Conservation (phyloP, 2,329 filamentous ascomycete species). For the Aspergillus sp. region DNA sequence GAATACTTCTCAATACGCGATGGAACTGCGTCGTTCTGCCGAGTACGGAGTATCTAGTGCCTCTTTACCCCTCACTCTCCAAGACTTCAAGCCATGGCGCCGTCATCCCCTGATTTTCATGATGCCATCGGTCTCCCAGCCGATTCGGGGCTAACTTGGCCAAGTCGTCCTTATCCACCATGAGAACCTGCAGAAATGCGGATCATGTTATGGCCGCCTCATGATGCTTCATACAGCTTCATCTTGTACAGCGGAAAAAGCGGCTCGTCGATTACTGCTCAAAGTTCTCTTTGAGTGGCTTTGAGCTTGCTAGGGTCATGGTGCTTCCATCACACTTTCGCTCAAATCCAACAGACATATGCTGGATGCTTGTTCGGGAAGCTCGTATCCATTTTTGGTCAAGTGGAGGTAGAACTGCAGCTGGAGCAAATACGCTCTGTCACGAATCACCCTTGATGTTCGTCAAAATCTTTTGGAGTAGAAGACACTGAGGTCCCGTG, state of each 20-base stretch:
- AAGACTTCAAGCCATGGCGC: neutral
- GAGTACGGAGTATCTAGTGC: neutral
- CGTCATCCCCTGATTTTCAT: constrained; percentile 6
- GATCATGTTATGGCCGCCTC: constrained; percentile 2
- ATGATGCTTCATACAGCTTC: neutral
- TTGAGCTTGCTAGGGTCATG: neutral
- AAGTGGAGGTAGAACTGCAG: neutral
- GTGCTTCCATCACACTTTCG: neutral
- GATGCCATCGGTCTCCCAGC: constrained; percentile 15
- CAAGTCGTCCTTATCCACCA: constrained; percentile 4
- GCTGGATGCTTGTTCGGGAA: neutral
- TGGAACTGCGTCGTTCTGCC: neutral
- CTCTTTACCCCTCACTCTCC: neutral
- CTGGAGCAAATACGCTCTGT: neutral
- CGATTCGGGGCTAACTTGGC: constrained; percentile 15
- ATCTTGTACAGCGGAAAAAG: neutral
- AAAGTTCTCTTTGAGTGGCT: neutral
- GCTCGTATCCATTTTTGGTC: constrained; percentile 7
- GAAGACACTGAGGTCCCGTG: neutral
- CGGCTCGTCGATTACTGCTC: neutral
- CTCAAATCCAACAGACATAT: neutral
- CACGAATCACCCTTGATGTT: neutral
- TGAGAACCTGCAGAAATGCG: neutral
- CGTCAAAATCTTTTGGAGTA: neutral
- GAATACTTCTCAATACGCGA: neutral